A percentile compares a stretch with the other conserved stretches of the same genome.
These are phyloP conservation scores for Prunus mira DNA, from an alignment of 306 rosid species.

Conservation along the genomic window DNA sequence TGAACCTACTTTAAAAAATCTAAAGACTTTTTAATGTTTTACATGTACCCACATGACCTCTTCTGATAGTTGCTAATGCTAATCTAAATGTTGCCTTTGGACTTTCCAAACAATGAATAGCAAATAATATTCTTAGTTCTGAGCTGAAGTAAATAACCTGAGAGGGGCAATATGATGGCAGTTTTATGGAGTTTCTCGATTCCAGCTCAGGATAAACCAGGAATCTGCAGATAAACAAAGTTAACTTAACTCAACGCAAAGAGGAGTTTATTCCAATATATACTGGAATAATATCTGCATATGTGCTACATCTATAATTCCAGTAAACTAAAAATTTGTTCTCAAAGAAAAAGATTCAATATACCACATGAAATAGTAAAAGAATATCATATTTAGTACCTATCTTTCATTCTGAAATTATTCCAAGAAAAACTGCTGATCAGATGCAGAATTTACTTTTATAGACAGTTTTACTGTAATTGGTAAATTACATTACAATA, in stretches of 20 bases:
- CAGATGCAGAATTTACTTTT: background rate
- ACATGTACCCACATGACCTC: conserved; percentile 13
- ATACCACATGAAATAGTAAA: background rate
- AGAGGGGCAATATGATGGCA: conserved; percentile 75
- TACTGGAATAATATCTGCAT: background rate
- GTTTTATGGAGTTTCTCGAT: conserved; percentile 72
- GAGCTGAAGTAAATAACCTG: conserved; percentile 39
- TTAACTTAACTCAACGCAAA: conserved; percentile 1
- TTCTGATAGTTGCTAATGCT: background rate
- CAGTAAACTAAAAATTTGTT: background rate
- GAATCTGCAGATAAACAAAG: conserved; percentile 53
- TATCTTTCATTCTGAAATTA: background rate
- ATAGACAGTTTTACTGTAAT: background rate
- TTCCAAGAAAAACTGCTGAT: background rate
- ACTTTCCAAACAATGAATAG: background rate
- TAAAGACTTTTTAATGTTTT: background rate
- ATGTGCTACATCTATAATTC: background rate
- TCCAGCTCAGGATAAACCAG: conserved; percentile 85
- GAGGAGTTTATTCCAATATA: background rate
- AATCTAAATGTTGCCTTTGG: background rate
- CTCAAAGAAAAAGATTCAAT: background rate
- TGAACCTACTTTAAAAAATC: background rate
- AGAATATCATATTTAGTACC: too few relatives aligned
- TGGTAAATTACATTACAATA: background rate
- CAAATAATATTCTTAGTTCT: conserved; percentile 19